Conservation (phyloP, 1,284 basidiomycete species). For the Inonotus hispidus region DNA sequence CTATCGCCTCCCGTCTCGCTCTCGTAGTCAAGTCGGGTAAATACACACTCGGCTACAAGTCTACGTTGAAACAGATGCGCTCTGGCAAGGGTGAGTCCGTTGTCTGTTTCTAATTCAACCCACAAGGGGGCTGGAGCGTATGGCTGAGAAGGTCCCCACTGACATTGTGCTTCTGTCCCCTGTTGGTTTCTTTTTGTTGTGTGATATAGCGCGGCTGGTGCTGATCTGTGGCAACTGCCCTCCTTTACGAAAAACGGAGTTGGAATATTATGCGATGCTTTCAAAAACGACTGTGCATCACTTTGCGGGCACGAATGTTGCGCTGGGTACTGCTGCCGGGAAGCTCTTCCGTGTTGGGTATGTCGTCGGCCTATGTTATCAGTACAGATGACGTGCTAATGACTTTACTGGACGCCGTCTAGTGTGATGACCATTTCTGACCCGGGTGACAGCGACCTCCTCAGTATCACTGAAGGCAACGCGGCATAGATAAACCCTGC, state of each 20-base stretch:
- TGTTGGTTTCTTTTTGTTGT: too few species aligned
- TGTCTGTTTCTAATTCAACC: slow-evolving; percentile 31
- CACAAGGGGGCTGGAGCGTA: slow-evolving; percentile 86
- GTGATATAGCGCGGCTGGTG: slow-evolving; percentile 85
- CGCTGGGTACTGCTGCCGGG: slow-evolving; percentile 97
- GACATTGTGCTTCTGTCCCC: slow-evolving; percentile 28
- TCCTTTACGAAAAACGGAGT: slow-evolving; percentile 97
- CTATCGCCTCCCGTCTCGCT: slow-evolving; percentile 91
- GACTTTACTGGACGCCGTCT: slow-evolving; percentile 8
- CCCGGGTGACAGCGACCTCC: slow-evolving; percentile 95
- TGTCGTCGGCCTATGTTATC: slow-evolving; percentile 28
- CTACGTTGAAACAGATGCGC: slow-evolving; percentile 97
- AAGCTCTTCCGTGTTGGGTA: slow-evolving; percentile 99
- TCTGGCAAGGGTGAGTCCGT: slow-evolving; percentile 86
- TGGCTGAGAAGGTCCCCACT: slow-evolving; percentile 96
- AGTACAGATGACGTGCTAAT: slow-evolving; percentile 10
- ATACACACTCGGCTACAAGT: slow-evolving; percentile 94
- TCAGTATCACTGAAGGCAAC: slow-evolving; percentile 62
- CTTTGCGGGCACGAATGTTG: slow-evolving; percentile 95
- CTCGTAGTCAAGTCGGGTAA: slow-evolving; percentile 98
- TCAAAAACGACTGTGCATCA: slow-evolving; percentile 97
- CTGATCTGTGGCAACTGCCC: slow-evolving; percentile 99
- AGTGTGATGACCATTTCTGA: slow-evolving; percentile 97
- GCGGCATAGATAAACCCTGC: slow-evolving; percentile 36
- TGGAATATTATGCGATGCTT: slow-evolving; percentile 99